These are phyloP conservation scores for Hanseniaspora sp. DNA, from an alignment of 1,139 yeast species.

Conservation along the genomic window DNA sequence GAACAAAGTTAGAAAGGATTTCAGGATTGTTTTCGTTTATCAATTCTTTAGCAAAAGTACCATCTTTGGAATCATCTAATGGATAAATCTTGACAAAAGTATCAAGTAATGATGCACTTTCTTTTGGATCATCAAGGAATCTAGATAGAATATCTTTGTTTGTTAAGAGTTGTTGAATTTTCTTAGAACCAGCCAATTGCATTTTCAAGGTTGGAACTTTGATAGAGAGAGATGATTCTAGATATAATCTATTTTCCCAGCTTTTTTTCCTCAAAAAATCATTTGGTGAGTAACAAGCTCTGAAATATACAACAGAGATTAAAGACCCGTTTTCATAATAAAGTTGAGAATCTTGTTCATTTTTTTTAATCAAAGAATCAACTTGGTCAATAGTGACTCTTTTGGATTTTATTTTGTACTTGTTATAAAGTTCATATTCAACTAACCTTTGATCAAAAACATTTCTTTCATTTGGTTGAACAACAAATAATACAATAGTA, in stretches of 20 bases:
- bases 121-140: conserved; percentile 33
- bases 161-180: conserved; percentile 80
- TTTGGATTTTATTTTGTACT: conserved; percentile 47
- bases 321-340: conserved; percentile 45
- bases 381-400: conserved; percentile 62
- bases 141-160: conserved; percentile 38
- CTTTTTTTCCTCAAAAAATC: conserved; percentile 52
- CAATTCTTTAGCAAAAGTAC: conserved; percentile 50
- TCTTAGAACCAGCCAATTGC: conserved; percentile 86
- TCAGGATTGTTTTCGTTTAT: conserved; percentile 40
- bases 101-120: conserved; percentile 33
- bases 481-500: conserved; percentile 63
- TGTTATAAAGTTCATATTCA: conserved; percentile 55
- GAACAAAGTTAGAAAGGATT: conserved; percentile 58
- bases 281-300: conserved; percentile 78
- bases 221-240: conserved; percentile 70
- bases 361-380: conserved; percentile 35
- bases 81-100: conserved; percentile 86
- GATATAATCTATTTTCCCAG: conserved; percentile 64
- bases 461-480: conserved; percentile 78
- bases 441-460: conserved; percentile 81
- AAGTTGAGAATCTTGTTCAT: conserved; percentile 37
- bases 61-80: conserved; percentile 58
- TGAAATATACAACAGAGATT: conserved; percentile 75
- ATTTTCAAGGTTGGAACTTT: conserved; percentile 85